These are phyloP conservation scores for Sporopachydermia quercuum DNA, from an alignment of 805 yeast genomes.

Conservation along the genomic window DNA sequence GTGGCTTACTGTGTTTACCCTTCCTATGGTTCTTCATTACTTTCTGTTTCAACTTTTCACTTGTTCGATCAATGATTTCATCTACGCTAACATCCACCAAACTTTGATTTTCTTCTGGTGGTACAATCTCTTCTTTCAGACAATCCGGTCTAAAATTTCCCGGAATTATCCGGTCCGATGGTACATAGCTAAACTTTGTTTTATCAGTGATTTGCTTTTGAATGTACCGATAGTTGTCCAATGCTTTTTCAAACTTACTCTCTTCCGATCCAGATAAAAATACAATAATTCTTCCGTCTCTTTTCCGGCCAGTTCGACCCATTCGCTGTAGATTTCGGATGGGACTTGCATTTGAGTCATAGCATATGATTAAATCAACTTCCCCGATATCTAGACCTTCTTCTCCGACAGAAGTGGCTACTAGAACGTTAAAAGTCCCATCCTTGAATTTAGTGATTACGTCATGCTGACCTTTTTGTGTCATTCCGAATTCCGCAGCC, in stretches of 20 bases:
- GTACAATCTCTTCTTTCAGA: slow-evolving; percentile 38
- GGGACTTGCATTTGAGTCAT: slow-evolving; percentile 86
- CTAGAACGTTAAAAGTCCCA: slow-evolving; percentile 66
- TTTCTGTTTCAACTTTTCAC: background rate
- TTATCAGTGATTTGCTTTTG: slow-evolving; percentile 52
- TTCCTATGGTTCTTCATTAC: background rate
- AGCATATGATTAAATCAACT: slow-evolving; percentile 86
- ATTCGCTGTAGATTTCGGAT: slow-evolving; percentile 87
- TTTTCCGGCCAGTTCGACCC: slow-evolving; percentile 96
- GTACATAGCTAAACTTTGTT: slow-evolving; percentile 26
- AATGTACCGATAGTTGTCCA: slow-evolving; percentile 67
- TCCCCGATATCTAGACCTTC: slow-evolving; percentile 98
- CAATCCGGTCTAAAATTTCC: slow-evolving; percentile 36
- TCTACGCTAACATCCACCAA: background rate
- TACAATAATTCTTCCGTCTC: slow-evolving; percentile 72
- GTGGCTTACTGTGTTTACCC: too few relatives aligned
- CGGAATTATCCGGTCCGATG: slow-evolving; percentile 61
- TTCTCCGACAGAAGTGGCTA: slow-evolving; percentile 96
- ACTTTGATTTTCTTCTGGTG: slow-evolving; percentile 55
- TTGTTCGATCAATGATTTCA: background rate
- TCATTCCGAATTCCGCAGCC: slow-evolving; percentile 78
- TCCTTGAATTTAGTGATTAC: slow-evolving; percentile 57
- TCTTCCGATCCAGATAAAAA: slow-evolving; percentile 69
- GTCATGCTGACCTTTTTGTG: slow-evolving; percentile 74
- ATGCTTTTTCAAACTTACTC: slow-evolving; percentile 64